Evolutionary conservation across 495 filamentous ascomycete species (phyloP).

Genomic region (Penicillium turbatum): DNA sequence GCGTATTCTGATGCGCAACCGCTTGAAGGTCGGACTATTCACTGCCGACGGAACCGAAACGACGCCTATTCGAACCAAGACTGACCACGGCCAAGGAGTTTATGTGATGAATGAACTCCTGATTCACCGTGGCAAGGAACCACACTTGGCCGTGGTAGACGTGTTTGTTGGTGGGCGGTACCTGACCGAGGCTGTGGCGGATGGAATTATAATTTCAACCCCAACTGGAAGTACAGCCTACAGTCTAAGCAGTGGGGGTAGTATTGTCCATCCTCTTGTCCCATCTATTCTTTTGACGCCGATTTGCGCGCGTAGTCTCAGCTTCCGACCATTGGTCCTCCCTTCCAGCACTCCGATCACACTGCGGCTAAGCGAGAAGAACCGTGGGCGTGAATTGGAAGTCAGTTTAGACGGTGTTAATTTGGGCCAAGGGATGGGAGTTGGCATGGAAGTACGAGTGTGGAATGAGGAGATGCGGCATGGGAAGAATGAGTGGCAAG

Average conservation of each 20-base stretch:
- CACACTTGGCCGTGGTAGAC: conserved; percentile 86
- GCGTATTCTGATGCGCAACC: conserved; percentile 78
- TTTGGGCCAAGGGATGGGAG: conserved; percentile 60
- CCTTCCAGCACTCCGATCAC: conserved; percentile 83
- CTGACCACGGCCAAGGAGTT: conserved; percentile 43
- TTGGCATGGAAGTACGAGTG: conserved; percentile 85
- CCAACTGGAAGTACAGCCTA: conserved; percentile 96
- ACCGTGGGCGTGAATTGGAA: conserved; percentile 78
- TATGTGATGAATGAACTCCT: conserved; percentile 96
- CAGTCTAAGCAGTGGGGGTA: conserved; percentile 85
- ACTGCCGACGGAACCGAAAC: conserved; percentile 51
- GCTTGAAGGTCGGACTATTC: conserved; percentile 78
- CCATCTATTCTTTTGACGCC: conserved; percentile 83
- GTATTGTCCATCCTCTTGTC: conserved; percentile 91
- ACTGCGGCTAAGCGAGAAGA: conserved; percentile 73
- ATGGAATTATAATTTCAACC: conserved; percentile 90
- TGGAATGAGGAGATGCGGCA: conserved; percentile 71
- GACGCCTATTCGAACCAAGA: conserved; percentile 40
- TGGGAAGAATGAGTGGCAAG: conserved; percentile 58
- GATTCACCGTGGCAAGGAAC: conserved; percentile 82
- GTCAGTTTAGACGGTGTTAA: conserved; percentile 85
- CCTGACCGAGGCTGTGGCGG: conserved; percentile 86
- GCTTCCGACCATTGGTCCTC: conserved; percentile 85
- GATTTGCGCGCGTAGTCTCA: conserved; percentile 87
- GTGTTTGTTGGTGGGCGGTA: conserved; percentile 81